These are phyloP conservation scores for Bullera alba DNA, from an alignment of 768 basidiomycete species.

Conservation along the genomic window DNA sequence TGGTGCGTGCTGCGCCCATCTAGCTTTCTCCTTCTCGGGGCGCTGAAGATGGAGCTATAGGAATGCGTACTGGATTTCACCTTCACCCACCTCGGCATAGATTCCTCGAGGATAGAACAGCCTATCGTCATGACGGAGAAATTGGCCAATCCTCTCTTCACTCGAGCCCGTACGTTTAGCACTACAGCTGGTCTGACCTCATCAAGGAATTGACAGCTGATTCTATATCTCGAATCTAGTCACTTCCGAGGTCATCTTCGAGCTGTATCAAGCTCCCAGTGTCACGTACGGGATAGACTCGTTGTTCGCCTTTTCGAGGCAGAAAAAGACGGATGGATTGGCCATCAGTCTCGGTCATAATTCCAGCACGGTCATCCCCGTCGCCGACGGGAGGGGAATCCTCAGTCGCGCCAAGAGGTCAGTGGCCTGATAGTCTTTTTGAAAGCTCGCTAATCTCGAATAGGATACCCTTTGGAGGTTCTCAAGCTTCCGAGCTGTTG, in stretches of 20 bases:
- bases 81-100: slow-evolving; percentile 78
- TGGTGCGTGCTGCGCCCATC: slow-evolving; percentile 55
- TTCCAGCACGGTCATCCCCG: slow-evolving; percentile 82
- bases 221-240: slow-evolving; percentile 55
- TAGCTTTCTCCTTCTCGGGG: not conserved
- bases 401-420: slow-evolving; percentile 82
- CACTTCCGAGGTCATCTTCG: slow-evolving; percentile 93
- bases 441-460: not conserved
- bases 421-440: slow-evolving; percentile 10
- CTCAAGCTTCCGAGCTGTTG: slow-evolving; percentile 83
- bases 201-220: not conserved
- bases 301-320: slow-evolving; percentile 85
- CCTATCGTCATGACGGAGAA: slow-evolving; percentile 92
- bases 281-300: slow-evolving; percentile 83
- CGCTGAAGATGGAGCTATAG: slow-evolving; percentile 49
- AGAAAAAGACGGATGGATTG: slow-evolving; percentile 65
- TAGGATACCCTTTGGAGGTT: slow-evolving; percentile 93
- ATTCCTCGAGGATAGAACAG: slow-evolving; percentile 67
- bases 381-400: slow-evolving; percentile 72
- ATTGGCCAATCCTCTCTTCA: slow-evolving; percentile 78
- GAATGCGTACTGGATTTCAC: slow-evolving; percentile 91
- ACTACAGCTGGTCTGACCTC: not conserved
- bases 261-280: slow-evolving; percentile 78
- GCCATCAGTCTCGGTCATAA: slow-evolving; percentile 87
- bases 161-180: slow-evolving; percentile 63